Evolutionary conservation across 805 yeast species (phyloP).

Genomic region (Candida coquimbonensis): DNA sequence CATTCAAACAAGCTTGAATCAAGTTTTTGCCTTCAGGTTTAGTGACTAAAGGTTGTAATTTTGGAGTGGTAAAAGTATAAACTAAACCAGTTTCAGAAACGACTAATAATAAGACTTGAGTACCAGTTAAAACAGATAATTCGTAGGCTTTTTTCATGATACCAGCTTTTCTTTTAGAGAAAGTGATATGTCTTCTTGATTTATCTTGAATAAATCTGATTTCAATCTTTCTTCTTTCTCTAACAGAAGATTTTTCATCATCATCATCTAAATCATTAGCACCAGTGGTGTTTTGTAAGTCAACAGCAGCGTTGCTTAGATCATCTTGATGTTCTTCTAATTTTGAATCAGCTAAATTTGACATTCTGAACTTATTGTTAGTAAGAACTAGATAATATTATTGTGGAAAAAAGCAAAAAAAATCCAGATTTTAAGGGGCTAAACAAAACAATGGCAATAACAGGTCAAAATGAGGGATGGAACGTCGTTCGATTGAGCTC

Average conservation of each 20-base stretch:
- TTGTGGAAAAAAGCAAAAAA: no score
- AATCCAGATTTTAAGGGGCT: no score
- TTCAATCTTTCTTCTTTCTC: slow-evolving; percentile 85
- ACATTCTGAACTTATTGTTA: slow-evolving; percentile 8
- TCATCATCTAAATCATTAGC: slow-evolving; percentile 34
- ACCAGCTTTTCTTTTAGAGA: slow-evolving; percentile 97
- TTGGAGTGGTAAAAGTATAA: slow-evolving; percentile 98
- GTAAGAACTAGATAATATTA: no score
- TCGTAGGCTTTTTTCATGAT: slow-evolving; percentile 99
- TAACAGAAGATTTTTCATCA: slow-evolving; percentile 38
- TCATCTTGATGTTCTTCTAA: slow-evolving; percentile 19
- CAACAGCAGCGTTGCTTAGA: slow-evolving; percentile 12
- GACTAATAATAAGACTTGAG: slow-evolving; percentile 89
- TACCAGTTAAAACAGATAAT: slow-evolving; percentile 91
- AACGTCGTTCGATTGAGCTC: background rate
- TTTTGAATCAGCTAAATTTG: slow-evolving; percentile 21
- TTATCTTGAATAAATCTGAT: slow-evolving; percentile 96
- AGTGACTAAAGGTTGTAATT: slow-evolving; percentile 94
- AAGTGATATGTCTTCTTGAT: slow-evolving; percentile 95
- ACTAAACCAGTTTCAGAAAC: slow-evolving; percentile 98
- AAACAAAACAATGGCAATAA: no score
- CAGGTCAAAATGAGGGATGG: no score
- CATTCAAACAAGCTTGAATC: slow-evolving; percentile 94
- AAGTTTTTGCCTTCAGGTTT: slow-evolving; percentile 95
- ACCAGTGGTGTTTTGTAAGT: slow-evolving; percentile 6